These are phyloP conservation scores for Iodosphaeria phyllophila DNA, from an alignment of 2,329 filamentous ascomycete genomes.

Conservation along the genomic window DNA sequence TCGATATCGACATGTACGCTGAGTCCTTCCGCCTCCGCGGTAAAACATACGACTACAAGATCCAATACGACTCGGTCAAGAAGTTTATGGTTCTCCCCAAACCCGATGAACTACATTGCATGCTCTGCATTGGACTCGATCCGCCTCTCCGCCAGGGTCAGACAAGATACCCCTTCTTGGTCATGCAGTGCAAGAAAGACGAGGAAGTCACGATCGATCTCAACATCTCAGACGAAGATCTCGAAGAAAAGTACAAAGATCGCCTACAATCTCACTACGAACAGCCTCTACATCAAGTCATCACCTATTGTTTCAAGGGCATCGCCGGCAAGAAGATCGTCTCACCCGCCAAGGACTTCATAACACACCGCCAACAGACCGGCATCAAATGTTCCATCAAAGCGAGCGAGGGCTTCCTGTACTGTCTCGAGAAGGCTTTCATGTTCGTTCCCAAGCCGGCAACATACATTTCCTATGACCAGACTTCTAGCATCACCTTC, in stretches of 20 bases:
- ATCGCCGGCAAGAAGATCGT: slow-evolving; percentile 90
- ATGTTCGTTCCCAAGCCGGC: slow-evolving; percentile 98
- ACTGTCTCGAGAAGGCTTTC: slow-evolving; percentile 94
- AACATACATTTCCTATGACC: slow-evolving; percentile 91
- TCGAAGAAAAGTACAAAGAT: slow-evolving; percentile 73
- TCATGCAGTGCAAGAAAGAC: slow-evolving; percentile 98
- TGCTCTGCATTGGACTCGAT: slow-evolving; percentile 87
- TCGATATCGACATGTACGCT: slow-evolving; percentile 99
- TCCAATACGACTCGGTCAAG: slow-evolving; percentile 93
- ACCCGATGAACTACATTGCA: slow-evolving; percentile 90
- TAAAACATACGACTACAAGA: slow-evolving; percentile 99
- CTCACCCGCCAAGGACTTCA: slow-evolving; percentile 84
- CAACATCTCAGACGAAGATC: slow-evolving; percentile 81
- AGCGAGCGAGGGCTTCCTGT: slow-evolving; percentile 92
- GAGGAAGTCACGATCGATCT: slow-evolving; percentile 93
- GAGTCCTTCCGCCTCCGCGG: slow-evolving; percentile 89
- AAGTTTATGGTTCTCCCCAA: slow-evolving; percentile 98
- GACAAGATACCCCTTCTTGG: slow-evolving; percentile 92
- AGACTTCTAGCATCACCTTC: slow-evolving; percentile 81
- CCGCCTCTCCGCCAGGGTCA: slow-evolving; percentile 92
- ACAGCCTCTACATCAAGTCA: slow-evolving; percentile 78
- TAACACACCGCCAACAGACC: slow-evolving; percentile 79
- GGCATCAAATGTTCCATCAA: slow-evolving; percentile 99
- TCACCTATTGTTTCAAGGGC: slow-evolving; percentile 88
- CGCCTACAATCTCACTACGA: slow-evolving; percentile 83